These are phyloP conservation scores for Phytopythium montanum DNA, from an alignment of 352 stramenopile genomes.

Conservation along the genomic window DNA sequence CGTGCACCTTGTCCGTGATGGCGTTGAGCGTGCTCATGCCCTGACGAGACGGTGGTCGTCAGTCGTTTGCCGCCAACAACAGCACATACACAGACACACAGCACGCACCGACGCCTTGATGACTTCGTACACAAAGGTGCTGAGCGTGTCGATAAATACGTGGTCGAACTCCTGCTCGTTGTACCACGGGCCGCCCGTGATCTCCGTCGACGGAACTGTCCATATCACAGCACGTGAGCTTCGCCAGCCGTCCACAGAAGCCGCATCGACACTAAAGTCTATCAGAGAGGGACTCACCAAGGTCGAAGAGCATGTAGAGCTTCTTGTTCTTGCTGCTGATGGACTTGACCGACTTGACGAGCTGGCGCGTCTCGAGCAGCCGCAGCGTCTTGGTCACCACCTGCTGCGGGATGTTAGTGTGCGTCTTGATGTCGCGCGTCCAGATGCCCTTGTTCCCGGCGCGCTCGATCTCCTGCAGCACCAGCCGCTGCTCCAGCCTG, in stretches of 20 bases:
- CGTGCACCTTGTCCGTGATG: constrained; percentile 88
- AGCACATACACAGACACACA: neutral
- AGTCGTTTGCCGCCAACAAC: neutral
- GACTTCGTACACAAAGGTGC: constrained; percentile 92
- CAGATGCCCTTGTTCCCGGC: constrained; percentile 98
- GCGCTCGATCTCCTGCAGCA: constrained; percentile 95
- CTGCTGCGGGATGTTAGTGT: constrained; percentile 96
- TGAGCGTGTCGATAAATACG: constrained; percentile 97
- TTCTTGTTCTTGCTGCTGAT: constrained; percentile 99
- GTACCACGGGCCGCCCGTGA: constrained; percentile 99
- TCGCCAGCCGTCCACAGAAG: neutral
- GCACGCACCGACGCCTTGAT: constrained; percentile 67
- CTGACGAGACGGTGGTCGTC: constrained; percentile 5
- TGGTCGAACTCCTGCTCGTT: constrained; percentile 99
- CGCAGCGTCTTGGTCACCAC: constrained; percentile 98
- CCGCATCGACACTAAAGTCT: neutral
- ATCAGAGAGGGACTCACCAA: constrained; percentile 42
- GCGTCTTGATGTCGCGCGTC: constrained; percentile 98
- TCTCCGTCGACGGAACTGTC: constrained; percentile 94
- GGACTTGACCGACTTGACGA: constrained; percentile 99
- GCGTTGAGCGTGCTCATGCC: constrained; percentile 85
- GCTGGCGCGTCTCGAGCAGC: constrained; percentile 92
- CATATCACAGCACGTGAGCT: neutral
- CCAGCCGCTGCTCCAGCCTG: constrained; percentile 79
- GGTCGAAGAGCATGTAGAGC: constrained; percentile 97